Base-by-base conservation (phyloP, 2,329 filamentous ascomycete genomes). In the Myriosclerotinia duriaeana region DNA sequence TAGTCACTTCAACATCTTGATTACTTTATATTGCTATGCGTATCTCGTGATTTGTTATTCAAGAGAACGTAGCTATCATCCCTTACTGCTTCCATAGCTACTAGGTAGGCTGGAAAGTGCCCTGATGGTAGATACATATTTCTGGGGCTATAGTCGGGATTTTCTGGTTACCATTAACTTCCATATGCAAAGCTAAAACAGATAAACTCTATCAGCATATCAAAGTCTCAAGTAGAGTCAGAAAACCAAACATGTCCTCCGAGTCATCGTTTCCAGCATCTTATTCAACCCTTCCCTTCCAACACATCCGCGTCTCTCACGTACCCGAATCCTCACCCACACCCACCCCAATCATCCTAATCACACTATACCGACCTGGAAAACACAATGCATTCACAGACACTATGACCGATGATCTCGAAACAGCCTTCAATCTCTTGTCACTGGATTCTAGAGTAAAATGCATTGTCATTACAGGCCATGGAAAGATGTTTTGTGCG, bases 371-470 rank as follows among this genome's bases (percentile, higher is more conserved):
- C 78, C 85, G 89, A 22, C 89, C 89, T 0, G 76, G 79, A 14
- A 85, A 86, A 67, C 82, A 87, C 78, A 91, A 92, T 82, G 88
- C 87, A 68, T 91, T 91, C 77, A 91, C 87, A 3, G 79, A 82
- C 26, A 80, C 78, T 17, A 91, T 91, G 87, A 83, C 84, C 72
- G 73, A 78, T 20, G 87, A 89, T 72, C 80, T 92, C 40, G 82
- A 85, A 67, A 70, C 77, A 3, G 85, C 84, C 55, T 84, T 84
- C 73, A 74, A 77, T 64, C 74, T 82, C 11, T 78, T 87, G 38
- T 83, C 84, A 36, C 67, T 76, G 38, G 85, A 87, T 76, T 77
- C 80, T 2, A 81, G 85, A 53, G 84, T 87, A 20, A 82, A 81
- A 59, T 79, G 78, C 71, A 79, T 87, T 62, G 82, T 87, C 30